phyloP scores from a whole-genome alignment of 2,329 filamentous ascomycete species.

The Hymenoscyphus repandus region DNA sequence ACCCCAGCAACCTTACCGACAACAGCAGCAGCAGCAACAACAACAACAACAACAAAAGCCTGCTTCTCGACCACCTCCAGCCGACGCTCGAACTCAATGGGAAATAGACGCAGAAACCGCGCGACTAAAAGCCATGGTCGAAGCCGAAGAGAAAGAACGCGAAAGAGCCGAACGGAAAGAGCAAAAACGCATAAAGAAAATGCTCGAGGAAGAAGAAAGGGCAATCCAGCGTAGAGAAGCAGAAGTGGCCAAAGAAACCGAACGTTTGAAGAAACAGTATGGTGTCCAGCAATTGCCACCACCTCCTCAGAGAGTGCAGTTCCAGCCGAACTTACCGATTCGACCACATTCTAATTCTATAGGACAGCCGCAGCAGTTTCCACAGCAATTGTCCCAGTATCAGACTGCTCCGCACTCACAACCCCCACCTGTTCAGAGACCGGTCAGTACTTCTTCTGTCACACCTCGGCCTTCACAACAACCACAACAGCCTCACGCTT shows the following conservation, averaged over 20 bases:
- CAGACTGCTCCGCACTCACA: slow-evolving; percentile 25
- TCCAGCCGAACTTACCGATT: slow-evolving; percentile 1
- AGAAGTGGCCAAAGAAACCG: slow-evolving; percentile 74
- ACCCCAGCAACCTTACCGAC: slow-evolving; percentile 10
- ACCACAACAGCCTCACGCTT: slow-evolving; percentile 2
- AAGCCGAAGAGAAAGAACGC: slow-evolving; percentile 39
- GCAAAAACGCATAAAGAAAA: slow-evolving; percentile 54
- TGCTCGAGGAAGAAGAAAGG: slow-evolving; percentile 61
- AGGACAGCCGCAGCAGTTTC: neutral
- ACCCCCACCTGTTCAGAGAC: slow-evolving; percentile 24
- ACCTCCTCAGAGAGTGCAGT: slow-evolving; percentile 14
- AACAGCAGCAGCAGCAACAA: slow-evolving; percentile 19
- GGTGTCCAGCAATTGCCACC: slow-evolving; percentile 37
- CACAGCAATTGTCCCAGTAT: slow-evolving; percentile 18
- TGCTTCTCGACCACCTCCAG: slow-evolving; percentile 15
- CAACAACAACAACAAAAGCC: slow-evolving; percentile 5
- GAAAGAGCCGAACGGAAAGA: slow-evolving; percentile 51
- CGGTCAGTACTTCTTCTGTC: slow-evolving; percentile 21
- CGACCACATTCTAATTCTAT: slow-evolving; percentile 2
- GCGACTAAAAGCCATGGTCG: slow-evolving; percentile 55
- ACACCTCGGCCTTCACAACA: neutral
- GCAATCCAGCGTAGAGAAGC: slow-evolving; percentile 51
- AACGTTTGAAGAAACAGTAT: slow-evolving; percentile 66
- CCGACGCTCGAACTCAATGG: slow-evolving; percentile 32
- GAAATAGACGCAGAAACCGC: slow-evolving; percentile 72